Evolutionary conservation across 2,329 filamentous ascomycete genomes (phyloP), one percentile per base, ranked within the genome.

Genomic region (Fusarium sp.): DNA sequence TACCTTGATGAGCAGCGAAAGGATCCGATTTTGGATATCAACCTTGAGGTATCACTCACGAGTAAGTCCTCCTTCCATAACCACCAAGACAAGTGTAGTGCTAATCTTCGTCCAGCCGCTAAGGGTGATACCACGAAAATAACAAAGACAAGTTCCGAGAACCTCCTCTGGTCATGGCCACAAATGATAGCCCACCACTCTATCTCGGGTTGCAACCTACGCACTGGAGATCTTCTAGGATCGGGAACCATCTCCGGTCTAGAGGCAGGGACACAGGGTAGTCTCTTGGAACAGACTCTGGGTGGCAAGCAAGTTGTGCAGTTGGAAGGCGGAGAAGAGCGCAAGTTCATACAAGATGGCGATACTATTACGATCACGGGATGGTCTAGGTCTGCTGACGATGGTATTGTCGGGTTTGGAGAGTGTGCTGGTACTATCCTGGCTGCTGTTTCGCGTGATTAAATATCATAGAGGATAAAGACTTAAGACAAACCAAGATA

Each of bases 111-210:
- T 10, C 0, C n/a, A 80, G 77, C 78, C 5, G 64, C 74, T 33
- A 62, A 66, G 11, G 78, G 77, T 6, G 67, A 75, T 45, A 72
- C 3, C 72, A 75, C n/a, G 72, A 51, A 20, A 15, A 51, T 81
- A 14, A 75, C 70, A 17, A 72, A 70, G 43, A 79, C 79, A 7
- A 80, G 74, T 48, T 76, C 78, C 2, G 76, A 69, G 20, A 78
- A 83, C 50, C 82, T 96, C 2, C 83, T 95, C 2, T 96, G 89
- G 84, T 94, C 92, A 0, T 96, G 93, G 81, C 86, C 91, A 1
- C 93, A 96, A 75, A 94, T 95, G 92, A 82, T 96, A 33, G 87
- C 92, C 0, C 92, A 96, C 78, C 92, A 96, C 77, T 90, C 90
- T 4, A 86, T 93, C 59, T 91, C 89, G 0, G 92, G 92, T 8